Evolutionary conservation across 1,284 basidiomycete genomes (phyloP).

Genomic region (Hemileia vastatrix): DNA sequence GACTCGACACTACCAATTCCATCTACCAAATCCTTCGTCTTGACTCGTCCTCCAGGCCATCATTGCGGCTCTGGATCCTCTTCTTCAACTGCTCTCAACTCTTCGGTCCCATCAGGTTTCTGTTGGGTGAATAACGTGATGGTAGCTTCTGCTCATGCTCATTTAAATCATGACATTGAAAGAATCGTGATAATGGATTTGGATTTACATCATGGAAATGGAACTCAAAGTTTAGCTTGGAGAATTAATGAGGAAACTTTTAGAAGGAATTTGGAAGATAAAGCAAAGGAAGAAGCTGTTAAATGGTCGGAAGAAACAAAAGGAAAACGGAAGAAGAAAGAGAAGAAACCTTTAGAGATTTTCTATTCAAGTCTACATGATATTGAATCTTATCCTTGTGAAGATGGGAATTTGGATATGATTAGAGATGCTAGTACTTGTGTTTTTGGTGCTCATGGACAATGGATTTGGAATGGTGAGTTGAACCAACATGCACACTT

Average conservation of each 20-base stretch:
- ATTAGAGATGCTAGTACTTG: constrained; percentile 37
- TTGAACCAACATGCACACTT: constrained; percentile 25
- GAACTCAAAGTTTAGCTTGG: constrained; percentile 43
- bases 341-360: constrained; percentile 32
- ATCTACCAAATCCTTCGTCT: constrained; percentile 39
- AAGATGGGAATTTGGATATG: constrained; percentile 38
- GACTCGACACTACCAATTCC: no score
- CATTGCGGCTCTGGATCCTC: no score
- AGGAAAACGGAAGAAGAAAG: no score
- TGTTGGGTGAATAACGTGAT: constrained; percentile 45
- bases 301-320: not conserved
- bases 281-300: no score
- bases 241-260: constrained; percentile 32
- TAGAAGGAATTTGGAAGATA: no score
- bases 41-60: constrained; percentile 42
- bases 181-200: constrained; percentile 42
- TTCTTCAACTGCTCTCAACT: no score
- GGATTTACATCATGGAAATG: constrained; percentile 43
- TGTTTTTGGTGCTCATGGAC: no score
- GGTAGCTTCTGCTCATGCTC: constrained; percentile 39
- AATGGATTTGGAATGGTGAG: constrained; percentile 42
- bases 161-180: constrained; percentile 36
- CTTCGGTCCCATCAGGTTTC: constrained; percentile 40
- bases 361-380: constrained; percentile 43
- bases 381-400: constrained; percentile 44